Conservation (phyloP, 352 stramenopile species). For the Phytophthora niederhauseri region DNA sequence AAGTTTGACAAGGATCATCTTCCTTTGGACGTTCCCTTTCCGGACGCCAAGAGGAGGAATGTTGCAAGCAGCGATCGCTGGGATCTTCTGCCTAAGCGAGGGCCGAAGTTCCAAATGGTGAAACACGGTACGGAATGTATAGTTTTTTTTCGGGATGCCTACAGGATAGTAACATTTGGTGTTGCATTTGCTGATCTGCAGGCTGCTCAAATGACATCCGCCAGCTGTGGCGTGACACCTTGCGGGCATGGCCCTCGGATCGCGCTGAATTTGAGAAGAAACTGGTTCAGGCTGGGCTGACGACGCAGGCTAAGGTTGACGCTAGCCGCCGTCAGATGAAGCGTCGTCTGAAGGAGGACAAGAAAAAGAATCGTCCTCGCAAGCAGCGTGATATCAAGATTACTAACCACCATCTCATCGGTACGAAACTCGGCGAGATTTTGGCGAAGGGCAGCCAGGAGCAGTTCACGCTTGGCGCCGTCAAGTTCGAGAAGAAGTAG, state of each 20-base stretch:
- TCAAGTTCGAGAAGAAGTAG: slow-evolving; percentile 83
- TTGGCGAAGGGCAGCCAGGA: slow-evolving; percentile 79
- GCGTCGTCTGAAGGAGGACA: slow-evolving; percentile 81
- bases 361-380: slow-evolving; percentile 78
- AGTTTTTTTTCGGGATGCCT: neutral
- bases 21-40: slow-evolving; percentile 79
- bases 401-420: slow-evolving; percentile 88
- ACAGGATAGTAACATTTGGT: slow-evolving; percentile 1
- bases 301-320: slow-evolving; percentile 85
- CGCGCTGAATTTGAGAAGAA: slow-evolving; percentile 81
- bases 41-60: slow-evolving; percentile 68
- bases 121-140: slow-evolving; percentile 64
- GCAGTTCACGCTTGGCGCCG: slow-evolving; percentile 82
- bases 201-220: slow-evolving; percentile 87
- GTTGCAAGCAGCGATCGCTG: slow-evolving; percentile 71
- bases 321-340: slow-evolving; percentile 79
- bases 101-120: slow-evolving; percentile 76
- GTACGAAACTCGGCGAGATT: slow-evolving; percentile 85
- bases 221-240: slow-evolving; percentile 81
- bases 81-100: slow-evolving; percentile 72
- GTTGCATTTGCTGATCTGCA: slow-evolving; percentile 19
- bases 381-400: slow-evolving; percentile 92
- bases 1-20: slow-evolving; percentile 88
- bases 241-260: slow-evolving; percentile 74
- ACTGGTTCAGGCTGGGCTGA: slow-evolving; percentile 80